Conservation (phyloP, 1,284 basidiomycete species). For the Mycosarcoma maydis region DNA sequence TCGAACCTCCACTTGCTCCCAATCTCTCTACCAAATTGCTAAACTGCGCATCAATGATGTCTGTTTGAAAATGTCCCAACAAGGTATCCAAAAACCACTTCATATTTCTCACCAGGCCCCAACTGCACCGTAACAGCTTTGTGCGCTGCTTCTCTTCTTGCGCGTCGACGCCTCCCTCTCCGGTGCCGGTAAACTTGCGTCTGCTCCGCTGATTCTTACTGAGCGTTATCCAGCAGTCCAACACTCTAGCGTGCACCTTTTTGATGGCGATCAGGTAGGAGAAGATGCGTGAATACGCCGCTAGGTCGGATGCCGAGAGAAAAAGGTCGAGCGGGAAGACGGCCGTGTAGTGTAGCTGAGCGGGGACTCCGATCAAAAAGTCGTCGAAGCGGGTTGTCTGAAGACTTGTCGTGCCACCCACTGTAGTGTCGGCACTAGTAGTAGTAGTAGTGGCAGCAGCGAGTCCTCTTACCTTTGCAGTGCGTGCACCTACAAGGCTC, state of each 20-base stretch:
- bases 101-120: slow-evolving; percentile 86
- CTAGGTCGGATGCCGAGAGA: slow-evolving; percentile 78
- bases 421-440: slow-evolving; percentile 1
- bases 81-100: slow-evolving; percentile 85
- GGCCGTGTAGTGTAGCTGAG: slow-evolving; percentile 50
- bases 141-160: slow-evolving; percentile 72
- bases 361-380: slow-evolving; percentile 41
- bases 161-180: slow-evolving; percentile 79
- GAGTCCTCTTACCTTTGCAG: slow-evolving; percentile 25
- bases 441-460: slow-evolving; percentile 7
- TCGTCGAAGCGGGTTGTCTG: slow-evolving; percentile 46
- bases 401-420: neutral
- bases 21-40: slow-evolving; percentile 75
- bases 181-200: slow-evolving; percentile 82
- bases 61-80: slow-evolving; percentile 77
- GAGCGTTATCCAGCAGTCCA: slow-evolving; percentile 82
- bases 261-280: slow-evolving; percentile 83
- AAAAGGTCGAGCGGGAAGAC: slow-evolving; percentile 88
- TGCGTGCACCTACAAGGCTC: slow-evolving; percentile 17
- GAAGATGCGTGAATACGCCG: slow-evolving; percentile 80
- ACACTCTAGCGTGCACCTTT: slow-evolving; percentile 80
- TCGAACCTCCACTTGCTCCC: slow-evolving; percentile 2
- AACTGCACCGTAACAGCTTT: slow-evolving; percentile 78
- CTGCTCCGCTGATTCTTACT: slow-evolving; percentile 83
- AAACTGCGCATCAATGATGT: slow-evolving; percentile 87